Conservation (phyloP, 768 basidiomycete genomes). For the Punctularia strigosozonata region DNA sequence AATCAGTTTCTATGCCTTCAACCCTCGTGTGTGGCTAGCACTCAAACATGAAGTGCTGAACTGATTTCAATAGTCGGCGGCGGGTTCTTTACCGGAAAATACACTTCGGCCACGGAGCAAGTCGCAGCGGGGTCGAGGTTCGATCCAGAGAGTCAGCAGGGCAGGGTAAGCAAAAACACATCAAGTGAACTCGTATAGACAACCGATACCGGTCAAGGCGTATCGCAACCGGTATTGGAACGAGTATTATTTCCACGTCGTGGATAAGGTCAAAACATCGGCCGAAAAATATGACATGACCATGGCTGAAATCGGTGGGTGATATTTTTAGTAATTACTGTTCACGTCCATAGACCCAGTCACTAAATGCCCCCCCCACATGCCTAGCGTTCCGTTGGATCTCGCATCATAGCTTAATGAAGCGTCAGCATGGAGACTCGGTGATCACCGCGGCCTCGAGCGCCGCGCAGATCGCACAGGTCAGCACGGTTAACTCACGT, state of each 20-base stretch:
- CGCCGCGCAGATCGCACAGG: slow-evolving; percentile 42
- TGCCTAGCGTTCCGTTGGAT: slow-evolving; percentile 37
- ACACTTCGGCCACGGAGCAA: slow-evolving; percentile 21
- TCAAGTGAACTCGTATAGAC: no score
- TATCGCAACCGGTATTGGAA: slow-evolving; percentile 30
- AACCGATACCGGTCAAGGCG: no score
- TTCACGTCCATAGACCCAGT: no score
- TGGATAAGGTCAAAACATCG: slow-evolving; percentile 20
- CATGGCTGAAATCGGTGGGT: slow-evolving; percentile 26
- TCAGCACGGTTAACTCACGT: no score
- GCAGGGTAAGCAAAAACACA: no score
- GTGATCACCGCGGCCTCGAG: slow-evolving; percentile 53
- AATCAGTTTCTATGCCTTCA: slow-evolving; percentile 28
- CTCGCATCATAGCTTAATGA: slow-evolving; percentile 33
- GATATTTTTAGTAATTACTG: no score
- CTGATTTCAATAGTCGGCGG: slow-evolving; percentile 17
- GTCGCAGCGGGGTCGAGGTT: slow-evolving; percentile 48
- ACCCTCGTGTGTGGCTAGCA: slow-evolving; percentile 24
- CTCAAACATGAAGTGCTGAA: background rate
- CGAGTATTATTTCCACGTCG: slow-evolving; percentile 17
- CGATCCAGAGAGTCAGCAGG: slow-evolving; percentile 32
- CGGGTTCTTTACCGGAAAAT: slow-evolving; percentile 28
- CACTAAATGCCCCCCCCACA: no score
- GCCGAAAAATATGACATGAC: slow-evolving; percentile 22
- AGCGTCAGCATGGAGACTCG: slow-evolving; percentile 34